Base-by-base conservation (phyloP, 2,329 filamentous ascomycete genomes). In the Lachnellula suecica region DNA sequence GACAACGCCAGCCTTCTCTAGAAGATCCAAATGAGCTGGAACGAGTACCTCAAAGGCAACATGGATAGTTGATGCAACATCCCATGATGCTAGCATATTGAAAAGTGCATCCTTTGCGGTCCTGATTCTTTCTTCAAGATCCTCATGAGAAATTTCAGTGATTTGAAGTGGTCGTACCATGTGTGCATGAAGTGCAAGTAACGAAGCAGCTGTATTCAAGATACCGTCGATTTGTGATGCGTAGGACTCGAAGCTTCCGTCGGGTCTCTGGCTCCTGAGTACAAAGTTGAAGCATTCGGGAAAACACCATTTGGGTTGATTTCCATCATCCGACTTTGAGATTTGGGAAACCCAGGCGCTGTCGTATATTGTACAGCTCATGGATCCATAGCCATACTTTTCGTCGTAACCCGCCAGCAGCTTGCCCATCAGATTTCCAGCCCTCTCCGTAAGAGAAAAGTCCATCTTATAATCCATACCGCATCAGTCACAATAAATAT, bases 321-420 rank as follows among this genome's bases (percentile, higher is more conserved):
- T 15, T 20, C 29, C n/a, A 10, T 29, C 29, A 11, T 6, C 19
- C 22, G 44, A 6, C n/a, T 45, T 38, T 6, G 9, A 10, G 1
- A 51, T 37, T 29, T 38, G 44, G 11, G 41, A n/a, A 2, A 45
- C 8, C 48, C 42, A 51, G 13, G 48, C 41, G 13, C 41, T 51
- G 29, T 51, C 48, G 22, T 51, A 51, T 20, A 51, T 35, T 8
- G 24, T 25, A 11, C 19, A 6, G 15, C 40, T 37, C n/a, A 51
- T 44, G 20, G 41, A 45, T 6, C 48, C 42, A 8, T 24, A 4
- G 10, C 37, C 37, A 11, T 31, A 23, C 20, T 31, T 15, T 15
- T 31, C 29, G 15, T 15, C 15, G 15, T 31, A 31, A 15, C 29
- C 29, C 8, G 8, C 15, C 15, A 8, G 29, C 8, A 31, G 29